Evolutionary conservation across 805 yeast species (phyloP).

Genomic region (Candida michaelii): DNA sequence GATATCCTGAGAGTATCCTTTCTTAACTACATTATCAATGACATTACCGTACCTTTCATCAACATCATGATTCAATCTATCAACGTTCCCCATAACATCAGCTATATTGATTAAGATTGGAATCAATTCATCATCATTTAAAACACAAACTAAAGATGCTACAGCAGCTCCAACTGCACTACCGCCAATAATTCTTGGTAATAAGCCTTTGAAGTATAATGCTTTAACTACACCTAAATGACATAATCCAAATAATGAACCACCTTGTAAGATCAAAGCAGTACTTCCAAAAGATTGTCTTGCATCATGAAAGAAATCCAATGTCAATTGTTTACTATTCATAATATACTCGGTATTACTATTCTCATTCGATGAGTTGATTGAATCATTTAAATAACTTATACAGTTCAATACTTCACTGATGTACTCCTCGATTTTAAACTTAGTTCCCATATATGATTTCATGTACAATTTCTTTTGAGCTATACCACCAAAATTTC

Average conservation of each 20-base stretch:
- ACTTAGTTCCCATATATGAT: slow-evolving; percentile 85
- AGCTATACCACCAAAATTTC: slow-evolving; percentile 91
- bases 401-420: slow-evolving; percentile 71
- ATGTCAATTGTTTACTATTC: slow-evolving; percentile 56
- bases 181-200: slow-evolving; percentile 88
- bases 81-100: slow-evolving; percentile 43
- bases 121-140: slow-evolving; percentile 63
- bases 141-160: slow-evolving; percentile 79
- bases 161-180: slow-evolving; percentile 93
- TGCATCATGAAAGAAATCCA: slow-evolving; percentile 81
- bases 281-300: slow-evolving; percentile 88
- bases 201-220: slow-evolving; percentile 65
- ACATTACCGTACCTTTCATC: slow-evolving; percentile 65
- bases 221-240: slow-evolving; percentile 92
- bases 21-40: slow-evolving; percentile 70
- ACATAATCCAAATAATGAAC: slow-evolving; percentile 89
- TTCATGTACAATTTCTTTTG: slow-evolving; percentile 76
- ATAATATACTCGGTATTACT: slow-evolving; percentile 35
- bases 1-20: slow-evolving; percentile 87
- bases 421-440: slow-evolving; percentile 83
- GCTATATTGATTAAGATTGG: slow-evolving; percentile 41
- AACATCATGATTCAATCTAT: slow-evolving; percentile 51
- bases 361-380: slow-evolving; percentile 22
- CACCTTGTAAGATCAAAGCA: slow-evolving; percentile 90
- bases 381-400: slow-evolving; percentile 53